These are phyloP conservation scores for Microbotryum silenes-acaulis DNA, from an alignment of 1,284 basidiomycete species.

Conservation along the genomic window DNA sequence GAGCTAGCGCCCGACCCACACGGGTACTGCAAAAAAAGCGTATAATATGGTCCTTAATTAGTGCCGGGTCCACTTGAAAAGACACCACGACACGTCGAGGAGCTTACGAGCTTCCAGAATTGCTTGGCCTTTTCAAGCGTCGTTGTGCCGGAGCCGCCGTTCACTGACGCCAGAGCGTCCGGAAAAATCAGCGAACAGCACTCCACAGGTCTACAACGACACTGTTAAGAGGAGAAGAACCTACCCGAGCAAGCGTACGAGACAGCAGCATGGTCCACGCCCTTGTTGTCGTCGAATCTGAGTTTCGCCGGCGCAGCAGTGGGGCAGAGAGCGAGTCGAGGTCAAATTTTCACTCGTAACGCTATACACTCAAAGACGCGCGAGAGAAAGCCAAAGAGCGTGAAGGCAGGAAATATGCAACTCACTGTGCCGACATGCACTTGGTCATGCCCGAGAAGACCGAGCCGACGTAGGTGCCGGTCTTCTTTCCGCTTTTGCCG, in stretches of 20 bases:
- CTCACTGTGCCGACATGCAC: slow-evolving; percentile 20
- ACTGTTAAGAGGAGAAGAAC: not conserved
- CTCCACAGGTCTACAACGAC: too few species aligned
- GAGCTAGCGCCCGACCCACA: not conserved
- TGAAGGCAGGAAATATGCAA: too few species aligned
- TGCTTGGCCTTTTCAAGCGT: slow-evolving; percentile 25
- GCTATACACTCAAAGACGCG: too few species aligned
- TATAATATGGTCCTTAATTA: not conserved
- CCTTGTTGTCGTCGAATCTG: not conserved
- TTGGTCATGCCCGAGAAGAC: slow-evolving; percentile 11
- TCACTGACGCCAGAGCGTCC: slow-evolving; percentile 1
- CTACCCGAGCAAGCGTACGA: slow-evolving; percentile 22
- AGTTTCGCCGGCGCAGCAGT: too few species aligned
- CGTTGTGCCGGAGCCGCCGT: slow-evolving; percentile 16
- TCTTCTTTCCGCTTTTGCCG: slow-evolving; percentile 14
- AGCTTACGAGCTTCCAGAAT: slow-evolving; percentile 22
- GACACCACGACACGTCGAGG: not conserved
- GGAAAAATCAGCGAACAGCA: too few species aligned
- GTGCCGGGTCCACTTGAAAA: not conserved
- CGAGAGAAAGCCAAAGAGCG: too few species aligned
- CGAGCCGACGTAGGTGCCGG: slow-evolving; percentile 6
- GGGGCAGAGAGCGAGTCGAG: too few species aligned
- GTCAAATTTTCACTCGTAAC: too few species aligned
- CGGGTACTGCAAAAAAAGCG: not conserved
- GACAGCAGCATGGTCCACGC: slow-evolving; percentile 25